Base-by-base conservation (phyloP, 768 basidiomycete species). In the Collybia mongolica region DNA sequence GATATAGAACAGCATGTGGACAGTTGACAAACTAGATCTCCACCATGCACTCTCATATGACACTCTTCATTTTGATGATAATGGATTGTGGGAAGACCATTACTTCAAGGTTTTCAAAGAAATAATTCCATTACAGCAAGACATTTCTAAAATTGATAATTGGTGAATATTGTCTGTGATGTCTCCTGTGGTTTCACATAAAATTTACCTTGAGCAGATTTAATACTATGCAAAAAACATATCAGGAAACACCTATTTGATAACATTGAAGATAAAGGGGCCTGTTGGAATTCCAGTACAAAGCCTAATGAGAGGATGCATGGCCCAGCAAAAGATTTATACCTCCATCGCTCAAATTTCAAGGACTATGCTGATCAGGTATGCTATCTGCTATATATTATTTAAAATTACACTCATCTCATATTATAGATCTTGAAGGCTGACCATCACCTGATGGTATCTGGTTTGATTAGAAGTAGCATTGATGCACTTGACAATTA, bases 1-100 rank as follows among this genome's bases (percentile, higher is more conserved):
- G 11, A 32, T 32, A 14, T 45, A 73, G 72, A 76, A 73, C 59
- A 61, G 65, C 4, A 75, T 76, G 48, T 75, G 72, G 71, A 37
- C 24, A 1, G 29, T 76, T 17, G 32, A 17, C n/a, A 26, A 61
- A 44, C 70, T 66, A 6, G 68, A 73, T 52, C 66, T 67, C 7
- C 53, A 71, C 44, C 19, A 39, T 7, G 64, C 68, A 20, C 28
- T 68, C 5, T 71, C 69, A 6, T 74, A 66, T 44, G 73, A 77
- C 54, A 59, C 56, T 2, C 60, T 76, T 22, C 75, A 77, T 52
- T 56, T 51, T n/a, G 57, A 47, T 49, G 64, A 35, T 41, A 39
- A 22, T 74, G 74, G 5, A 20, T 72, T 4, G 63, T 57, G 51
- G 64, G 64, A 0, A 59, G 65, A 32, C 72, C 73, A 42, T 29